Base-by-base conservation (phyloP, 2,329 filamentous ascomycete species). In the Leptoxyphium fumago region DNA sequence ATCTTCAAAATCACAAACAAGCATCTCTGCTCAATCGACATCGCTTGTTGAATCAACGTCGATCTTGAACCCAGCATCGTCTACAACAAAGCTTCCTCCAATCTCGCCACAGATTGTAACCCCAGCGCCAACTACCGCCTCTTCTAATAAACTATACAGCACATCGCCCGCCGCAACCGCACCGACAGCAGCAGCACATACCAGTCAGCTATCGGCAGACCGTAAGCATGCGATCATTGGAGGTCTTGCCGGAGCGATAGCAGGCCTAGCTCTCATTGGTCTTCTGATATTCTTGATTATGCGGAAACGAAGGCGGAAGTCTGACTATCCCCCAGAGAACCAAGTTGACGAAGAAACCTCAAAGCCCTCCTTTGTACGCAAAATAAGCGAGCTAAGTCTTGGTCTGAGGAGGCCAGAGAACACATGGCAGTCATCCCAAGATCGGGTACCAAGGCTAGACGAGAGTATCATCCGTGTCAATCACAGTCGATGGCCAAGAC, bases 391-490 rank as follows among this genome's bases (percentile, higher is more conserved):
- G 32, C 15, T 36, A 36, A 36, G 32, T 9, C 5, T 36, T 39
- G 18, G 30, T 17, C 43, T 43, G 28, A 46, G 38, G 47, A 45
- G 14, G 49, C 51, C 6, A 50, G 46, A 17, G 48, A 48, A 30
- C 47, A 40, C 9, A 48, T 48, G 14, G 49, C 50, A 18, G 41
- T 45, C 29, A 43, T 50, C 32, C 30, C 50, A 29, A 28, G 29
- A 32, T 50, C 43, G 18, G 4, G 38, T 51, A 1, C 51, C 53
- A 2, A 50, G 47, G 1, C 50, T 61, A 11, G 58, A 62, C 36
- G 56, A 58, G 29, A 56, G 58, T 26, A 51, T 61, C 38, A 61
- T 62, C 26, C 55, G 57, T 15, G 57, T 61, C 48, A 55, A 49
- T 43, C 52, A 52, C 9, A 46, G 51, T 18, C 57, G 59, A 42